Evolutionary conservation across 352 stramenopile species (phyloP), one percentile per base, ranked within the genome.

Genomic region (Phytophthora europaea): DNA sequence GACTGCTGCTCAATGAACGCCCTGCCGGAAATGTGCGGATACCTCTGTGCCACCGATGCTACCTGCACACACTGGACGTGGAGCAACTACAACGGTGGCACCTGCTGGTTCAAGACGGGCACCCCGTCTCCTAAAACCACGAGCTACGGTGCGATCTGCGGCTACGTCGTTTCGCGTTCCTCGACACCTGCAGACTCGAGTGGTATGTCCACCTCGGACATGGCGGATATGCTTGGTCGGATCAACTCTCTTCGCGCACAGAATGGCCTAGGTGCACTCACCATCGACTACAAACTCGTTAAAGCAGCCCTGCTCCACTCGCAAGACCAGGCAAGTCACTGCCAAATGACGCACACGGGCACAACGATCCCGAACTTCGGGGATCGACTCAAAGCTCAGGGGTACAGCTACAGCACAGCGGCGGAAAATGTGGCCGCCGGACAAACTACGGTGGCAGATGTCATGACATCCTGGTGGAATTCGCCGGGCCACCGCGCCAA

Each of bases 391-490:
- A 77, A 76, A 53, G 70, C 65, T 2, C 65, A 87, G 45, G 70
- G 73, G 23, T 88, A 86, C 71, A 74, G 65, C 59, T 88, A 80
- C 68, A 77, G 59, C 47, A 77, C 47, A 55, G 82, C 78, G 2
- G 79, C 70, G 8, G 79, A 86, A 66, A 87, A 87, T 53, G 78
- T 87, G 18, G 79, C 82, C 2, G 79, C 72, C 1, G 77, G 80
- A n/a, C 78, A 87, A 66, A 63, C 51, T 16, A 79, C 70, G 56
- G 78, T 83, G 52, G 55, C 48, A 36, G 61, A 64, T 12, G 79
- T 87, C 40, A 89, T 87, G 79, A 70, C 76, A 6, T 79, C 79
- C 31, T 89, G 79, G 82, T 85, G 72, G 76, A 82, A 79, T 69
- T 88, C 76, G 47, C 59, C 74, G 1, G 78, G 76, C 33, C 81